Percentiles rank a stretch among this genome's conserved stretches.
Conservation (phyloP, 2,329 filamentous ascomycete species). For the Colletotrichum chlorophyti region DNA sequence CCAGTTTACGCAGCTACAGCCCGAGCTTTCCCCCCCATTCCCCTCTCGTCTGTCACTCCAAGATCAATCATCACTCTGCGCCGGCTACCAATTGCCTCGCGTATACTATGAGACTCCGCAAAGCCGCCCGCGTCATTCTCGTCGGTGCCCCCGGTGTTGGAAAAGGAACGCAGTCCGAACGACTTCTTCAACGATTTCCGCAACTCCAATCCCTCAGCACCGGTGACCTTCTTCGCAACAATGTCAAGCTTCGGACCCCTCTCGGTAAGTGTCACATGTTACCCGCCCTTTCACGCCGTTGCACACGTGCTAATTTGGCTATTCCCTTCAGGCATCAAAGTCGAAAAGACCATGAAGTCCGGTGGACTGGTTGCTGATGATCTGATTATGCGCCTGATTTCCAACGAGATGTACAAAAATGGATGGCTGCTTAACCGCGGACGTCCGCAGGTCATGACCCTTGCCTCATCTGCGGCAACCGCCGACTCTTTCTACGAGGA, state of each 20-base stretch:
- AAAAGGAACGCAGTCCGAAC: slow-evolving; percentile 94
- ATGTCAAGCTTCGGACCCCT: slow-evolving; percentile 88
- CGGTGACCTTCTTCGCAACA: slow-evolving; percentile 87
- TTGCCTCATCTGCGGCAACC: slow-evolving; percentile 50
- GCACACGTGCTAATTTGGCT: slow-evolving; percentile 3
- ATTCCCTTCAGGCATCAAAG: slow-evolving; percentile 75
- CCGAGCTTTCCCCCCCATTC: not conserved
- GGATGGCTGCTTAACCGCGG: slow-evolving; percentile 74
- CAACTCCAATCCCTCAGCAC: slow-evolving; percentile 92
- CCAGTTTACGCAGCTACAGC: not conserved
- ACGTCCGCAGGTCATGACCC: slow-evolving; percentile 57
- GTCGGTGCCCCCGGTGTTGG: slow-evolving; percentile 96
- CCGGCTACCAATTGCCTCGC: slow-evolving; percentile 9
- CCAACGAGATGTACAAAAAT: slow-evolving; percentile 82
- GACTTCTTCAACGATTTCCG: slow-evolving; percentile 84
- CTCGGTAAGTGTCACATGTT: slow-evolving; percentile 66
- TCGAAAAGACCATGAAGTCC: slow-evolving; percentile 85
- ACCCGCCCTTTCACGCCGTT: not conserved
- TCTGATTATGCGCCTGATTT: slow-evolving; percentile 91
- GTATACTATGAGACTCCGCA: slow-evolving; percentile 68
- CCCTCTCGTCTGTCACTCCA: not conserved
- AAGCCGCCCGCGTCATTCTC: slow-evolving; percentile 90
- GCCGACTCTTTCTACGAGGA: slow-evolving; percentile 39
- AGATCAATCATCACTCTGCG: slow-evolving; percentile 14
- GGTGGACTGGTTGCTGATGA: slow-evolving; percentile 91